Percentiles rank a stretch among this genome's conserved stretches.
These are phyloP conservation scores for Mucor sp. DNA, from an alignment of 371 early-diverging fungal species.

Conservation along the genomic window DNA sequence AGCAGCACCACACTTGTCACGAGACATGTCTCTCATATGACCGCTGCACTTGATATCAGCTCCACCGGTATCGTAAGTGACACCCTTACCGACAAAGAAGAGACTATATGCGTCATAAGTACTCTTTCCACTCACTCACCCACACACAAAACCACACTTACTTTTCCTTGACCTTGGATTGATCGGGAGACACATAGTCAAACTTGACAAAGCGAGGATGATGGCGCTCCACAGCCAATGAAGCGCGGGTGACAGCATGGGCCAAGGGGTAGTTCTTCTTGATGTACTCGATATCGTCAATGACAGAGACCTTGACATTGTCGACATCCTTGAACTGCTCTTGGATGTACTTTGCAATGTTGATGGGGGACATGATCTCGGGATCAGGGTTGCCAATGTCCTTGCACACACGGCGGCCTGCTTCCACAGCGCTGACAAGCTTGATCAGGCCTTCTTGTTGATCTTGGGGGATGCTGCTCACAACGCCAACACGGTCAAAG, in stretches of 20 bases:
- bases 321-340: constrained; percentile 50
- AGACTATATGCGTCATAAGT: constrained; percentile 53
- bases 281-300: constrained; percentile 67
- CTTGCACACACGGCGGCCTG: constrained; percentile 72
- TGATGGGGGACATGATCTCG: constrained; percentile 85
- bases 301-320: constrained; percentile 64
- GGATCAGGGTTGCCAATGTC: constrained; percentile 86
- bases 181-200: constrained; percentile 79
- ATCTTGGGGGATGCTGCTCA: constrained; percentile 31
- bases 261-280: constrained; percentile 79
- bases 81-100: constrained; percentile 91
- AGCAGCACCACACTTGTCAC: constrained; percentile 91
- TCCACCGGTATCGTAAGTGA: constrained; percentile 92
- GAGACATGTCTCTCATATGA: constrained; percentile 85
- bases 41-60: constrained; percentile 86
- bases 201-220: constrained; percentile 81
- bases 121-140: no score
- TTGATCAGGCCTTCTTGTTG: constrained; percentile 29
- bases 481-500: constrained; percentile 56
- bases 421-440: constrained; percentile 73
- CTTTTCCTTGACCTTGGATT: constrained; percentile 79
- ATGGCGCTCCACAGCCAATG: constrained; percentile 73
- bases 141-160: constrained; percentile 45
- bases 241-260: constrained; percentile 81
- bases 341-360: constrained; percentile 71